Percentiles rank a stretch among this genome's conserved stretches.
Conservation (phyloP, 805 yeast genomes). For the Starmerella cellae region DNA sequence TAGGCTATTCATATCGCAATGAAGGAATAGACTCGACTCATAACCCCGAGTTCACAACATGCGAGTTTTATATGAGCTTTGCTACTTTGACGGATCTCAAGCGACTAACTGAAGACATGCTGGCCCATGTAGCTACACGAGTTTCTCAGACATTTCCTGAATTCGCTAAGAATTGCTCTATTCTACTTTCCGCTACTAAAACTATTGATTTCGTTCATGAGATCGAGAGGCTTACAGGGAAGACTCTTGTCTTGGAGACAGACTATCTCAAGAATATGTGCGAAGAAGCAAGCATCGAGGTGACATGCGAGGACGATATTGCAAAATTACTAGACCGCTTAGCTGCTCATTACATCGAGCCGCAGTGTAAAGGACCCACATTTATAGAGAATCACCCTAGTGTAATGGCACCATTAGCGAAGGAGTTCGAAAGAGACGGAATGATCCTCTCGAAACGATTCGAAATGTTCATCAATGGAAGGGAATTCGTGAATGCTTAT, state of each 20-base stretch:
- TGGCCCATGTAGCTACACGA: conserved; percentile 30
- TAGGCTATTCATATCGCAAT: conserved; percentile 74
- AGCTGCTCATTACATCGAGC: conserved; percentile 51
- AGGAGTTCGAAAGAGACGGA: conserved; percentile 34
- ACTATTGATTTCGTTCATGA: conserved; percentile 55
- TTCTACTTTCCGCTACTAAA: conserved; percentile 24
- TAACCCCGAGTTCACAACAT: conserved; percentile 83
- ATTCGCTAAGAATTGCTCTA: conserved; percentile 4
- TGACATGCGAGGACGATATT: conserved; percentile 26
- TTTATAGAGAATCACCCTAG: conserved; percentile 76
- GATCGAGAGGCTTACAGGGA: conserved; percentile 42
- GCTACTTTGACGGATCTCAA: conserved; percentile 56
- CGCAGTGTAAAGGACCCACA: conserved; percentile 49
- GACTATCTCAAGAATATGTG: conserved; percentile 18
- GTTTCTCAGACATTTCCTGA: conserved; percentile 16
- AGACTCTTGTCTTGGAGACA: conserved; percentile 35
- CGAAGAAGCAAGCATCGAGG: background rate
- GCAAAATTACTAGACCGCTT: conserved; percentile 53
- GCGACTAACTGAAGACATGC: conserved; percentile 45
- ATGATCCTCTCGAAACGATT: conserved; percentile 50
- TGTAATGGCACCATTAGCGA: conserved; percentile 75
- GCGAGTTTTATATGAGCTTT: conserved; percentile 76
- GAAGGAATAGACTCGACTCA: conserved; percentile 90
- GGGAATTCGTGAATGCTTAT: conserved; percentile 81
- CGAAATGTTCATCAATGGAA: conserved; percentile 68